Base-by-base conservation (phyloP, 2,329 filamentous ascomycete genomes). In the Geoglossum cookeanum region DNA sequence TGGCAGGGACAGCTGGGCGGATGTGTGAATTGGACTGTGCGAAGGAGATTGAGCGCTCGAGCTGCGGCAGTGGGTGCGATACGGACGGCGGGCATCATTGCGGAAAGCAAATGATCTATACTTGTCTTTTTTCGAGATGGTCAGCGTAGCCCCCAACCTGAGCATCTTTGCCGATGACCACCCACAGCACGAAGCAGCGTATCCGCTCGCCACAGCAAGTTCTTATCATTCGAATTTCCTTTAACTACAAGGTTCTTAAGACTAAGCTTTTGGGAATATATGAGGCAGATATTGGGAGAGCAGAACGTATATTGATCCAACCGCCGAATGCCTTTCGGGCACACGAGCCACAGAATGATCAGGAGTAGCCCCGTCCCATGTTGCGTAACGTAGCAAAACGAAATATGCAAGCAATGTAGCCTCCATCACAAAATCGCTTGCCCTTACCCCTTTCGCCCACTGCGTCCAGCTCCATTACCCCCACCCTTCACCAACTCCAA, bases 1-100 rank as follows among this genome's bases (percentile, higher is more conserved):
- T 98, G 92, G 70, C 92, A 97, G 1, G 92, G 92, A 67, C 90
- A 96, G 56, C 78, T 81, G 4, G 88, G 88, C 58, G 87, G 89
- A 68, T 92, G 91, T 1, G 84, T 85, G 68, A 84, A 94, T 69
- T 94, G 91, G 57, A 98, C 81, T n/a, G 91, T 90, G 57, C 87
- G 83, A 55, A 97, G 81, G 55, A 91, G 77, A 63, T 78, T 86
- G 59, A 81, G 72, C 15, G 87, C 87, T 62, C 83, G 75, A 52
- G 77, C 74, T 48, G 74, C 74, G 57, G 71, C 69, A 2, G 73
- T 70, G 32, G 74, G 73, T 54, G 70, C 68, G 60, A 71, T 61
- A 9, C 54, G 52, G 15, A 58, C 37, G 32, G 27, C 39, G 29
- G 6, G 33, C 15, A 15, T 39, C 37, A 59, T 59, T 37, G 8